A percentile compares a stretch with the other conserved stretches of the same genome.
Evolutionary conservation across 2,329 filamentous ascomycete genomes (phyloP).

Genomic region (Pseudogymnoascus sp.): DNA sequence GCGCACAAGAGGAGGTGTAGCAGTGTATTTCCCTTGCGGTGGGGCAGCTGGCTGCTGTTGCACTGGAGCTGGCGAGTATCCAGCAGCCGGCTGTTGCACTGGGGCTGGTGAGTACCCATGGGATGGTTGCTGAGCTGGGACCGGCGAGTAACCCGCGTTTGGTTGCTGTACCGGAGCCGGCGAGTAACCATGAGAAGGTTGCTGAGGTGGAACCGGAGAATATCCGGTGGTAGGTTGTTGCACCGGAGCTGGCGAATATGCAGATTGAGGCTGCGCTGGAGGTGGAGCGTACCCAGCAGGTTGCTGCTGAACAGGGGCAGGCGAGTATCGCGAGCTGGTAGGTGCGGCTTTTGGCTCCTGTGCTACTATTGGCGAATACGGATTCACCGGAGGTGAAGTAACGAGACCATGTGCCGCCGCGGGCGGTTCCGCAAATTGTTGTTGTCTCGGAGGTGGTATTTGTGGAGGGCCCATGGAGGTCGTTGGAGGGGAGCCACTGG

Average conservation of each 20-base stretch:
- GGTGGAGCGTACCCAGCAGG: constrained; percentile 15
- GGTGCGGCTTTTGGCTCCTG: not conserved
- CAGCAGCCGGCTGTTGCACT: constrained; percentile 12
- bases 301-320: constrained; percentile 11
- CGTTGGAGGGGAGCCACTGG: constrained; percentile 17
- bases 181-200: constrained; percentile 16
- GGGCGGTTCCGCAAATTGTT: constrained; percentile 11
- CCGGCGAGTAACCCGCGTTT: constrained; percentile 53
- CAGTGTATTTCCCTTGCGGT: constrained; percentile 27
- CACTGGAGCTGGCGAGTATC: constrained; percentile 16
- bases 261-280: constrained; percentile 32
- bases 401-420: constrained; percentile 23
- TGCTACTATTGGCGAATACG: constrained; percentile 23
- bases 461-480: constrained; percentile 15
- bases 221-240: constrained; percentile 28
- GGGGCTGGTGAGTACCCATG: not conserved
- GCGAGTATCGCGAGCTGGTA: constrained; percentile 20
- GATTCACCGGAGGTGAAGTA: constrained; percentile 26
- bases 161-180: constrained; percentile 27
- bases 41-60: constrained; percentile 26
- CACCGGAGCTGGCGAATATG: constrained; percentile 53
- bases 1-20: constrained; percentile 28
- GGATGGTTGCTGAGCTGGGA: constrained; percentile 34
- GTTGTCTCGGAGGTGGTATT: constrained; percentile 16
- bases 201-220: not conserved